phyloP scores from a whole-genome alignment of 441 rosid genomes.

The Gossypium davidsonii region DNA sequence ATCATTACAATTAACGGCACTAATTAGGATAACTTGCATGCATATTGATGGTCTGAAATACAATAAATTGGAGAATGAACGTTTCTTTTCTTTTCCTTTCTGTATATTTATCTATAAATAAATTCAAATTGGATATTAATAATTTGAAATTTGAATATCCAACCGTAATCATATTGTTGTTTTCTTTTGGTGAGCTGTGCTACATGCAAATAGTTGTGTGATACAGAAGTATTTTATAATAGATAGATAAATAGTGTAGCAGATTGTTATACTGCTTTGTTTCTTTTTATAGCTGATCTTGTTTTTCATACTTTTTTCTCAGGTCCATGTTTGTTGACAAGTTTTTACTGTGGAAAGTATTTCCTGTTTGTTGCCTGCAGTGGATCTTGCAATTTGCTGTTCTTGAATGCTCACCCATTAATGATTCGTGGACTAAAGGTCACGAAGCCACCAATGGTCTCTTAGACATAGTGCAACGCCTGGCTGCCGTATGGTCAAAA shows the following conservation, averaged over 20 bases:
- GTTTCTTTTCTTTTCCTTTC: neutral
- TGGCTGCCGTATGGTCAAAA: conserved; percentile 74
- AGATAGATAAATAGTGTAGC: neutral
- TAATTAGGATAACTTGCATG: neutral
- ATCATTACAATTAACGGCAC: neutral
- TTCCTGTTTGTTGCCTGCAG: conserved; percentile 76
- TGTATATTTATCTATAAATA: neutral
- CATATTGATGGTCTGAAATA: neutral
- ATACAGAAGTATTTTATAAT: neutral
- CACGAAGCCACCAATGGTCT: conserved; percentile 30
- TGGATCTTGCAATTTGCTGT: conserved; percentile 91
- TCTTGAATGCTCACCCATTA: conserved; percentile 58
- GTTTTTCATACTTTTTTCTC: conserved; percentile 17
- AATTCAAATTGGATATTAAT: neutral
- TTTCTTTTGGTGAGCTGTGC: neutral
- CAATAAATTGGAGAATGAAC: neutral
- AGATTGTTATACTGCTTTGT: neutral
- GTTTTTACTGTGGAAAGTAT: conserved; percentile 91
- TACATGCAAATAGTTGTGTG: neutral
- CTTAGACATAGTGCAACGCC: conserved; percentile 52
- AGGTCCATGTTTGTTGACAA: conserved; percentile 83
- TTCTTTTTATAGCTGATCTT: neutral
- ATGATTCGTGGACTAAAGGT: conserved; percentile 41
- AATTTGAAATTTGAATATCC: neutral
- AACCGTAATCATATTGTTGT: neutral